Base-by-base conservation (phyloP, 371 early-diverging fungal genomes). In the Syncephalis plumigaleata region DNA sequence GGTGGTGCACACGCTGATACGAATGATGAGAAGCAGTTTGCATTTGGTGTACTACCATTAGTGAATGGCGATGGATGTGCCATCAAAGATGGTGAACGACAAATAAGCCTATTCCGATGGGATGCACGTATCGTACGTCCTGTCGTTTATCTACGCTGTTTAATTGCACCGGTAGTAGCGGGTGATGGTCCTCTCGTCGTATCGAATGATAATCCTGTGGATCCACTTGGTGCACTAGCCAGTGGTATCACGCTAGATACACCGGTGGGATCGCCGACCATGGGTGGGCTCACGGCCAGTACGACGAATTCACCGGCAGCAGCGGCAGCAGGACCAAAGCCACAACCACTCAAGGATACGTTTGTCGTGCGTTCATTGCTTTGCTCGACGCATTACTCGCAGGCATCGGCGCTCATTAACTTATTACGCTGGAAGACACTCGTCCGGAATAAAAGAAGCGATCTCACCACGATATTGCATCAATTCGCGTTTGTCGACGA, bases 401-500 rank as follows among this genome's bases (percentile, higher is more conserved):
- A 85, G 52, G 70, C 73, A 44, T 63, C 65, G 9, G 58, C 68
- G 0, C 52, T 85, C 4, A 64, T 81, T 5, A 76, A 80, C 43
- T 54, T 85, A 22, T 46, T 83, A 3, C 67, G 76, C 44, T 85
- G 84, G 84, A 52, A 61, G 11, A 55, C 53, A 21, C 58, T 45
- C 43, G 56, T 58, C 22, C 48, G 38, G 9, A 56, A 57, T 5
- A 4, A 11, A 31, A 4, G 31, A 4, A 31, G 31, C 11, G 67
- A 70, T 22, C 50, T 84, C n/a, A 47, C 64, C 1, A 45, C 54
- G 0, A 64, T 80, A 1, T 52, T 83, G 42, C 66, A 67, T 52
- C 70, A 81, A 42, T 75, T 80, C 45, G 70, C 67, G 0, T 66
- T 72, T 56, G 69, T 82, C 16, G 75, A 73, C 21, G 79, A 79